Conservation (phyloP, 116 monocot genomes). For the Papilionanthe hybrid region DNA sequence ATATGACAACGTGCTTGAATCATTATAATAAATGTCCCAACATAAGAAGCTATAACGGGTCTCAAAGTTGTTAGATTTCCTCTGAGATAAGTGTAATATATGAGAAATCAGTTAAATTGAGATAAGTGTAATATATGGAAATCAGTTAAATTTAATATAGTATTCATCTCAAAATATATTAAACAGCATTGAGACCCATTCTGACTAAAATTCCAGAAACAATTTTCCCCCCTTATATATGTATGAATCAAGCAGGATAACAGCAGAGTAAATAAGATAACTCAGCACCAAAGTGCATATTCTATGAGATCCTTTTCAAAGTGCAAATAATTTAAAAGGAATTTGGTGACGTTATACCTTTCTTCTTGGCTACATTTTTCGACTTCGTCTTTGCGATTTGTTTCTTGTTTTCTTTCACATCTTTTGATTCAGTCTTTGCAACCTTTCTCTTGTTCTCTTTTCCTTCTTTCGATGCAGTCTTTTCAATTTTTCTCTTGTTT, state of each 20-base stretch:
- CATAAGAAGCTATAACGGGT: too few relatives aligned
- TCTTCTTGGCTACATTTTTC: conserved; percentile 1
- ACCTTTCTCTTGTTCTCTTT: not conserved
- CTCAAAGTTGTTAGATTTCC: too few relatives aligned
- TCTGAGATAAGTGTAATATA: too few relatives aligned
- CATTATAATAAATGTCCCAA: not conserved
- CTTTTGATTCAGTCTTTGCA: not conserved
- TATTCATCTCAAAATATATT: too few relatives aligned
- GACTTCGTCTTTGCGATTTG: not conserved
- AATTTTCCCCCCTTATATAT: not conserved
- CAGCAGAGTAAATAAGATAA: not conserved
- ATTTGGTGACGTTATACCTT: not conserved
- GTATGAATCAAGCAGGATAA: not conserved
- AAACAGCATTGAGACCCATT: too few relatives aligned
- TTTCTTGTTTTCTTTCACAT: not conserved
- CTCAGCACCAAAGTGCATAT: not conserved
- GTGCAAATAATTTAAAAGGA: not conserved
- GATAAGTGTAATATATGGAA: too few relatives aligned
- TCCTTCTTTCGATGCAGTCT: not conserved
- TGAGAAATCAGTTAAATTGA: too few relatives aligned
- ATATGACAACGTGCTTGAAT: not conserved
- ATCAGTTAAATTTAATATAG: too few relatives aligned
- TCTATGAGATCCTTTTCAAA: not conserved
- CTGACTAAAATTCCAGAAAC: too few relatives aligned
- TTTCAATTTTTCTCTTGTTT: not conserved